These are phyloP conservation scores for Cytospora mali DNA, from an alignment of 2,329 filamentous ascomycete species.

Conservation along the genomic window DNA sequence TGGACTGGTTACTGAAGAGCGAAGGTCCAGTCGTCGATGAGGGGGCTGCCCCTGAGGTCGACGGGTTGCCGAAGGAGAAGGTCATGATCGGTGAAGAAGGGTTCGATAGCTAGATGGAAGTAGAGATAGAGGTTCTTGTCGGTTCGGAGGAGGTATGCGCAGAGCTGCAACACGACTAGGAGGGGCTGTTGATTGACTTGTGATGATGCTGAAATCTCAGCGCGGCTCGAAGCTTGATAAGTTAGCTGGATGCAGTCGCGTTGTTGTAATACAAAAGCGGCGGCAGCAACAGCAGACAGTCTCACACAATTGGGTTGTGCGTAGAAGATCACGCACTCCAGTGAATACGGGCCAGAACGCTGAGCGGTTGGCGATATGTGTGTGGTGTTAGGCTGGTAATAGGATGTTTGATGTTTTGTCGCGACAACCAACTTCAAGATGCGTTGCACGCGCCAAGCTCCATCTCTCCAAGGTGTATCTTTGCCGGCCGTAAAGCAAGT, in stretches of 20 bases:
- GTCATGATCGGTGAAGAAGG: conserved; percentile 26
- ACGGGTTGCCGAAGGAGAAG: conserved; percentile 36
- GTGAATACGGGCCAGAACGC: conserved; percentile 3
- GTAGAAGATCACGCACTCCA: not conserved
- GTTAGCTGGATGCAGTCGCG: conserved; percentile 3
- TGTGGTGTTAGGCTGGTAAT: not conserved
- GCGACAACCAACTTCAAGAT: conserved; percentile 22
- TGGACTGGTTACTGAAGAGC: conserved; percentile 42
- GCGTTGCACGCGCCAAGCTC: conserved; percentile 22
- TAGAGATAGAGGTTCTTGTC: no score
- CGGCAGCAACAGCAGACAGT: not conserved
- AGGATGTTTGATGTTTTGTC: conserved; percentile 16
- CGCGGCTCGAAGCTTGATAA: not conserved
- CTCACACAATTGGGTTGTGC: not conserved
- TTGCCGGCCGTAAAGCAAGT: conserved; percentile 22
- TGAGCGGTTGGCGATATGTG: not conserved
- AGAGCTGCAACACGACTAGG: not conserved
- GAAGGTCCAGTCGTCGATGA: conserved; percentile 44
- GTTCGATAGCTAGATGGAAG: not conserved
- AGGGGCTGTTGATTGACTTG: not conserved
- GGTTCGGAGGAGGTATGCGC: not conserved
- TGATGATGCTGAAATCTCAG: not conserved
- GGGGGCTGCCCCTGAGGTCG: conserved; percentile 42
- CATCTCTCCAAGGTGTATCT: not conserved
- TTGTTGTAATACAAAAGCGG: not conserved